phyloP scores from a whole-genome alignment of 352 stramenopile species.

The Phytophthora aleatoria region DNA sequence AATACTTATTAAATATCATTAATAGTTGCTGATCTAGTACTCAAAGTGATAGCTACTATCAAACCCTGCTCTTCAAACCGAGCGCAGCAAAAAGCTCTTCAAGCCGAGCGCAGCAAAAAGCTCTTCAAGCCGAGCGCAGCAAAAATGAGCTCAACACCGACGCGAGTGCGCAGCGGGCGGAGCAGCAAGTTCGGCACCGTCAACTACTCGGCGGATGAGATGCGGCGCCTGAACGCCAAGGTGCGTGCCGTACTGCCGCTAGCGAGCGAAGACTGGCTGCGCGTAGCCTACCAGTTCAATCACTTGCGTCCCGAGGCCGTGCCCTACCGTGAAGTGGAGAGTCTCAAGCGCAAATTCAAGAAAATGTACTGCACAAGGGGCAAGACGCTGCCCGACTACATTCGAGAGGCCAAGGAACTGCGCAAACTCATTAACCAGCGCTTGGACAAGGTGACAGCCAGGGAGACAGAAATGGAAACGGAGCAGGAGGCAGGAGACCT shows the following conservation, averaged over 20 bases:
- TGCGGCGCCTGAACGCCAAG: slow-evolving; percentile 66
- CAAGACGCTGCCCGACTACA: slow-evolving; percentile 3
- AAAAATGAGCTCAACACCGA: too few species aligned
- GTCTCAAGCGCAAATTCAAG: slow-evolving; percentile 72
- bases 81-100: too few species aligned
- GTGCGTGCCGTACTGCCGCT: slow-evolving; percentile 60
- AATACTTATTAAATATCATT: too few species aligned
- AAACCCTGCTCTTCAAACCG: too few species aligned
- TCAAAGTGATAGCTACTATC: too few species aligned
- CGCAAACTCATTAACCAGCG: background rate
- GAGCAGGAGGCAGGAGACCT: slow-evolving; percentile 2
- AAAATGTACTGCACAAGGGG: slow-evolving; percentile 62
- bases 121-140: too few species aligned
- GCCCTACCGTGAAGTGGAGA: slow-evolving; percentile 2
- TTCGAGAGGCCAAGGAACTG: slow-evolving; percentile 2
- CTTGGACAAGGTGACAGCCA: background rate
- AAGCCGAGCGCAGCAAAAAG: too few species aligned
- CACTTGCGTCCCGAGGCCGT: slow-evolving; percentile 29
- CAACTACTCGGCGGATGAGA: slow-evolving; percentile 75
- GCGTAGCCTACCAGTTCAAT: slow-evolving; percentile 72
- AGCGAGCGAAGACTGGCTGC: slow-evolving; percentile 59
- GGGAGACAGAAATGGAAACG: background rate
- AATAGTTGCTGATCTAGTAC: too few species aligned
- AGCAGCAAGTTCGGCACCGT: background rate
- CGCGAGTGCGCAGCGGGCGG: too few species aligned